Evolutionary conservation across 441 rosid species (phyloP).

Genomic region (Gossypium trilobum): DNA sequence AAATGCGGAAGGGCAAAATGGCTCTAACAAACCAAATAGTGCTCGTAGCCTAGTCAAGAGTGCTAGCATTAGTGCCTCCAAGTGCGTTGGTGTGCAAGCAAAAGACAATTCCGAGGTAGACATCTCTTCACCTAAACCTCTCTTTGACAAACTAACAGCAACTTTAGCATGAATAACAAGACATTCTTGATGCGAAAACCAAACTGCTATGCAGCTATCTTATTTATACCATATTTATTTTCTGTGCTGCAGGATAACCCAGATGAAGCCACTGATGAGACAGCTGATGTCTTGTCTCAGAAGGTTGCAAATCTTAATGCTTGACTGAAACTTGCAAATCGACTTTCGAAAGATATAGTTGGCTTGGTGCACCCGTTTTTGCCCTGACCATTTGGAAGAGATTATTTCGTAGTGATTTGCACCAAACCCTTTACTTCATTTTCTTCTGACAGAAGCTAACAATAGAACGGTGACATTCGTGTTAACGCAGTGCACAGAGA

Average conservation of each 20-base stretch:
- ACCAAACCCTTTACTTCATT: constrained; percentile 10
- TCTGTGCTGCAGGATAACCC: constrained; percentile 35
- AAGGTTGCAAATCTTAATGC: constrained; percentile 50
- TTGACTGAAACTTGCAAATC: constrained; percentile 17
- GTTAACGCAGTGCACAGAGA: constrained; percentile 1
- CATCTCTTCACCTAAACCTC: background rate
- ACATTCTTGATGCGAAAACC: background rate
- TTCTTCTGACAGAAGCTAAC: constrained; percentile 20
- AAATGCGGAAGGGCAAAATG: constrained; percentile 24
- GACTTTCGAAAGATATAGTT: constrained; percentile 10
- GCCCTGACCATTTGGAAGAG: constrained; percentile 1
- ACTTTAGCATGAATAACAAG: background rate
- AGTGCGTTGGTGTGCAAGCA: constrained; percentile 56
- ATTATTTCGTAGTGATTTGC: constrained; percentile 8
- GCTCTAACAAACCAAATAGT: constrained; percentile 33
- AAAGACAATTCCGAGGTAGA: constrained; percentile 49
- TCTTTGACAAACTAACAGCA: background rate
- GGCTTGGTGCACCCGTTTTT: constrained; percentile 14
- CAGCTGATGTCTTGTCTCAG: constrained; percentile 36
- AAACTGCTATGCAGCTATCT: background rate
- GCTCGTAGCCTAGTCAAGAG: constrained; percentile 82
- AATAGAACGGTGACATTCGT: constrained; percentile 5
- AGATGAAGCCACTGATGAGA: constrained; percentile 42
- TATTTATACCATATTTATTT: background rate
- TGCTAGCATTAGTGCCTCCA: constrained; percentile 90